Evolutionary conservation across 208 protist species (phyloP).

Genomic region (Herpetomonas muscarum): DNA sequence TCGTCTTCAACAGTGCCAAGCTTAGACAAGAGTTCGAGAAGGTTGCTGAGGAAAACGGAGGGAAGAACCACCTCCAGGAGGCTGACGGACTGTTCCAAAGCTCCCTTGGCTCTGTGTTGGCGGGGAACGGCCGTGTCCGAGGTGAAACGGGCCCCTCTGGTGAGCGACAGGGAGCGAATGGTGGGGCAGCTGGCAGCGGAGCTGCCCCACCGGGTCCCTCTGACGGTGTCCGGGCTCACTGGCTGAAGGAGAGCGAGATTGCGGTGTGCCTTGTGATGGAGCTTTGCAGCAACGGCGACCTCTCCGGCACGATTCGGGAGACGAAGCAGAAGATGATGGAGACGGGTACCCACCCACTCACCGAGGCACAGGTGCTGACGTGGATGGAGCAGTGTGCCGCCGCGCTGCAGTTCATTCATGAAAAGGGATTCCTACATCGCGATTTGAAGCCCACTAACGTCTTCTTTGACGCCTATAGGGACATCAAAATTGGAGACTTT

Average conservation of each 20-base stretch:
- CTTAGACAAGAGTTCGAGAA: conserved; percentile 40
- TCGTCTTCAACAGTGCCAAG: conserved; percentile 68
- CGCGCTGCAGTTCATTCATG: conserved; percentile 81
- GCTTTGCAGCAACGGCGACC: conserved; percentile 72
- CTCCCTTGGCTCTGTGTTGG: neutral
- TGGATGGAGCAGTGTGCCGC: conserved; percentile 79
- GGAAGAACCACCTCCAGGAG: conserved; percentile 6
- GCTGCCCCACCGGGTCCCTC: neutral
- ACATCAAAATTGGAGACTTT: conserved; percentile 89
- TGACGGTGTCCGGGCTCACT: conserved; percentile 6
- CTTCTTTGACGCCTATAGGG: conserved; percentile 71
- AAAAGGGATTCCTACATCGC: conserved; percentile 78
- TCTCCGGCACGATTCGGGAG: conserved; percentile 56
- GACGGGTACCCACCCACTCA: conserved; percentile 54
- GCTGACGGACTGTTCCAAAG: neutral
- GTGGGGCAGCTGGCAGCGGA: neutral
- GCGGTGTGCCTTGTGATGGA: conserved; percentile 89
- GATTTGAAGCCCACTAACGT: conserved; percentile 92
- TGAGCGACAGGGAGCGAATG: neutral
- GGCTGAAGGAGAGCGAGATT: conserved; percentile 34
- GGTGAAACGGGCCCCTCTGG: neutral
- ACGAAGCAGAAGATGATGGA: conserved; percentile 65
- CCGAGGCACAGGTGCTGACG: conserved; percentile 49
- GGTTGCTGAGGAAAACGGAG: neutral
- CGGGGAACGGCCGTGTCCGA: neutral